phyloP scores from a whole-genome alignment of 2,329 filamentous ascomycete genomes.

The Pestalotiopsis sp. region DNA sequence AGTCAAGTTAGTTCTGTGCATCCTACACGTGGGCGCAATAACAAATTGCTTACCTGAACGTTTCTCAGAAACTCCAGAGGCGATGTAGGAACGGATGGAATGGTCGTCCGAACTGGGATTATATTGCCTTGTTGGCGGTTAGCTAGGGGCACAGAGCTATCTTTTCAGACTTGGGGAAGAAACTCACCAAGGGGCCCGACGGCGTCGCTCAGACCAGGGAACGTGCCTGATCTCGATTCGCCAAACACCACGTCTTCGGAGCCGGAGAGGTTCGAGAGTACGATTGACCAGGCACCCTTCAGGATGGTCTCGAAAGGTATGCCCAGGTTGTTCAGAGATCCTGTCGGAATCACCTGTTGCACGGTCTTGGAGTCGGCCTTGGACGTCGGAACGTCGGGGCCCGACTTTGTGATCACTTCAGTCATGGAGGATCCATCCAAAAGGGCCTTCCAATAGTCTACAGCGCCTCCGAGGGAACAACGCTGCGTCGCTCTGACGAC shows the following conservation, averaged over 20 bases:
- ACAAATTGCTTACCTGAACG: conserved; percentile 37
- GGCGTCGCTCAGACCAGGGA: conserved; percentile 44
- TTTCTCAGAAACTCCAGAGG: conserved; percentile 52
- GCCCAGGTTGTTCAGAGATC: conserved; percentile 44
- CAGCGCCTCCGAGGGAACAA: conserved; percentile 39
- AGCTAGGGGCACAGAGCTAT: not conserved
- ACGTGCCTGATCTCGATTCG: conserved; percentile 52
- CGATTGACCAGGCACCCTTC: conserved; percentile 61
- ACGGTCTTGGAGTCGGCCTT: conserved; percentile 40
- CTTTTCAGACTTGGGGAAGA: not conserved
- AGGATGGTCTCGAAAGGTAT: conserved; percentile 56
- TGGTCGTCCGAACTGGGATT: conserved; percentile 51
- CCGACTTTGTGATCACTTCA: conserved; percentile 44
- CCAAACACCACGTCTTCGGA: conserved; percentile 59
- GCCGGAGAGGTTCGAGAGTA: conserved; percentile 53
- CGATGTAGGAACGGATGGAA: conserved; percentile 46
- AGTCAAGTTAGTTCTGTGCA: not conserved
- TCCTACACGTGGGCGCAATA: not conserved
- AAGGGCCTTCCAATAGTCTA: conserved; percentile 48
- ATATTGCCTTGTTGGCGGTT: conserved; percentile 36
- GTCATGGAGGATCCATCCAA: conserved; percentile 51
- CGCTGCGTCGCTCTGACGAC: conserved; percentile 45
- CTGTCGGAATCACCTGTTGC: conserved; percentile 41
- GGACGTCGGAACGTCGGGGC: conserved; percentile 41
- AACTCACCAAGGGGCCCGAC: conserved; percentile 44